Evolutionary conservation across 768 basidiomycete genomes (phyloP).

Genomic region (Lactarius evosmus): DNA sequence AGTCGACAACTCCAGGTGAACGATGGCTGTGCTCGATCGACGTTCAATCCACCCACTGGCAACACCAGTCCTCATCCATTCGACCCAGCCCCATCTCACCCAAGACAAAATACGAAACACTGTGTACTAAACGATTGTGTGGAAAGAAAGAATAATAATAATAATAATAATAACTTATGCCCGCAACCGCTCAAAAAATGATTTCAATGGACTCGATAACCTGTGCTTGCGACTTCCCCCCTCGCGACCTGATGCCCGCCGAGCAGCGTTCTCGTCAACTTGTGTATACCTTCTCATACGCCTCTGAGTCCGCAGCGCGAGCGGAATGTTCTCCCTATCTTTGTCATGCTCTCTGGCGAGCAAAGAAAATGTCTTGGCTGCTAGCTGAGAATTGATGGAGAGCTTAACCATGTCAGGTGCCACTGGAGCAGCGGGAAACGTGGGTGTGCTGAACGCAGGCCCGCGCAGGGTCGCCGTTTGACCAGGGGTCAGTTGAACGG

Average conservation of each 20-base stretch:
- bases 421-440: neutral
- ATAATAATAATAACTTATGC: neutral
- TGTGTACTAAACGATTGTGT: neutral
- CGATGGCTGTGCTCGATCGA: constrained; percentile 7
- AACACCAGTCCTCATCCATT: neutral
- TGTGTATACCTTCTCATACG: constrained; percentile 10
- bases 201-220: constrained; percentile 27
- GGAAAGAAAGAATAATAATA: neutral
- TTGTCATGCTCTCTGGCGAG: constrained; percentile 16
- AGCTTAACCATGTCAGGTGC: constrained; percentile 1
- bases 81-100: neutral
- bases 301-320: constrained; percentile 9
- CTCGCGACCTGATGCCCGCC: constrained; percentile 16
- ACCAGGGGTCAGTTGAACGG: constrained; percentile 3
- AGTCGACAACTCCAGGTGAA: neutral
- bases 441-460: neutral
- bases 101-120: neutral
- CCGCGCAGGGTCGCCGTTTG: neutral
- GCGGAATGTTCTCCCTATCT: constrained; percentile 26
- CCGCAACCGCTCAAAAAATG: constrained; percentile 22
- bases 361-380: constrained; percentile 19
- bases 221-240: constrained; percentile 16
- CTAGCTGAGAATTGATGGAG: constrained; percentile 15
- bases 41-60: no score
- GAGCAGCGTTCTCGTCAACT: constrained; percentile 24